Evolutionary conservation across 345 rosid genomes (phyloP).

Genomic region (Mallotus nudiflorus): DNA sequence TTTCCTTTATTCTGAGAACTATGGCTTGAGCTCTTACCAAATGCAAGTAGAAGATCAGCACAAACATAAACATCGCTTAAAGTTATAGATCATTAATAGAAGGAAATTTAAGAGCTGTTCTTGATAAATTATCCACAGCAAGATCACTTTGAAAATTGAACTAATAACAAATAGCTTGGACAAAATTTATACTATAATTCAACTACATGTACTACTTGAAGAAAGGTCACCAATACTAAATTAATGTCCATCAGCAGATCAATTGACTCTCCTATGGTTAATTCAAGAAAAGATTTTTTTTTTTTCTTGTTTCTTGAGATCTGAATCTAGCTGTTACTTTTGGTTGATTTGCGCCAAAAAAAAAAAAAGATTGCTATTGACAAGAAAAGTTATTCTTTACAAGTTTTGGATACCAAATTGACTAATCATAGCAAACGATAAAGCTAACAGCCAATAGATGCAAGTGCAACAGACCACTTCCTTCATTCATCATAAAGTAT

Average conservation of each 20-base stretch:
- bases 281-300: too few species aligned
- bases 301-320: too few species aligned
- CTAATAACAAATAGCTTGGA: background rate
- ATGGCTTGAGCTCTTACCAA: background rate
- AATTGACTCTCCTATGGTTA: too few species aligned
- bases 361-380: too few species aligned
- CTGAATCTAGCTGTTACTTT: too few species aligned
- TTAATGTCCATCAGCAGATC: too few species aligned
- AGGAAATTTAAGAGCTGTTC: background rate
- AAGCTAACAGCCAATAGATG: background rate
- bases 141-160: background rate
- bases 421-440: background rate
- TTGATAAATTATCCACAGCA: background rate
- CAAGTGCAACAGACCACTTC: background rate
- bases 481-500: background rate
- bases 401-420: too few species aligned
- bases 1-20: background rate
- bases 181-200: background rate
- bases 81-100: background rate
- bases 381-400: too few species aligned
- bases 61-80: background rate
- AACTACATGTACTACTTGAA: too few species aligned
- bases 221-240: too few species aligned
- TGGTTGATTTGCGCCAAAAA: too few species aligned
- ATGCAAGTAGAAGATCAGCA: background rate